Evolutionary conservation across 1,139 yeast species (phyloP), one percentile per base, ranked within the genome.

Genomic region (Geotrichum siamense): DNA sequence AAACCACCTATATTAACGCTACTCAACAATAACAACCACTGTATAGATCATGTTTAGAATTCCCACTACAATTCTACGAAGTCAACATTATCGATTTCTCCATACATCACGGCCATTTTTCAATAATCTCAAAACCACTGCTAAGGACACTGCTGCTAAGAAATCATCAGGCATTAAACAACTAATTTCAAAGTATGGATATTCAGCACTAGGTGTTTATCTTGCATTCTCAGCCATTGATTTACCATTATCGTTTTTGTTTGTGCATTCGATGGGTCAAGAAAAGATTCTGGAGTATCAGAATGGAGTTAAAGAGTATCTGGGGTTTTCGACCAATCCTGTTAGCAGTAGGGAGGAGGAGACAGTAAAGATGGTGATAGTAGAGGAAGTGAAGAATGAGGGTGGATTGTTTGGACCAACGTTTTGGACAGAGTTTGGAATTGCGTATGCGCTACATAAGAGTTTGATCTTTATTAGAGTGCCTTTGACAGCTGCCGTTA

Each of bases 391-490:
- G 15, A n/a, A 9, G n/a, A 34, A 33, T 8, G 4, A n/a, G 3
- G 9, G 19, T 13, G 30, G 42, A 38, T 35, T 34, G 21, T 27
- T 41, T 43, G 48, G 49, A 37, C 44, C 45, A 20, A 45, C 39
- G 13, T 55, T 82, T 25, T 63, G 76, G 59, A 76, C 87, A 0
- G 96, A 91, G 62, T 78, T 86, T 55, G 80, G 86, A 16, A 74
- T 93, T 51, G 98, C 98, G 0, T 91, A 91, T 61, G 96, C 96
- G 3, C 69, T 91, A 43, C 98, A 91, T 69, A 91, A 93, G 67
- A 77, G 93, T 4, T 64, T 77, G 35, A 74, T 82, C 10, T 76
- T 91, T 53, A 72, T 86, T 35, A 74, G 99, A 53, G 67, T 91
- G 6, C 98, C 99, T 10, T 64, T 87, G 33, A 82, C 96, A 1